These are phyloP conservation scores for Corymbia calophylla DNA, from an alignment of 441 rosid genomes.

Conservation along the genomic window DNA sequence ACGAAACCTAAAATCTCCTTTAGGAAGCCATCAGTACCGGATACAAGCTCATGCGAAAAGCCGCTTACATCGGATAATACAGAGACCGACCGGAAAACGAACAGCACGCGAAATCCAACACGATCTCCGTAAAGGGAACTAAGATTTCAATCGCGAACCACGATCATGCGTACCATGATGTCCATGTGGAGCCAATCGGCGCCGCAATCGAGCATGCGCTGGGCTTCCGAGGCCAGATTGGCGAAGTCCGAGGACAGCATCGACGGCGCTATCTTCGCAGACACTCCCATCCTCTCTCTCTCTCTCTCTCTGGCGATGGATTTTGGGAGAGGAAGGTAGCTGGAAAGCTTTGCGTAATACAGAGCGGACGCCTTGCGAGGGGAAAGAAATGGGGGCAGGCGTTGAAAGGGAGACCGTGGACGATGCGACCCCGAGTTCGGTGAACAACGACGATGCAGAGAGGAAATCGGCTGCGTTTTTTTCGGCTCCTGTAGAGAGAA, in stretches of 20 bases:
- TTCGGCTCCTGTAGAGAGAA: neutral
- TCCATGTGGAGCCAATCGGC: slow-evolving; percentile 99
- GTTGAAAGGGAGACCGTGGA: neutral
- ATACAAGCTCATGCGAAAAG: neutral
- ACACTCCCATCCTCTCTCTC: slow-evolving; percentile 28
- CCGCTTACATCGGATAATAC: neutral
- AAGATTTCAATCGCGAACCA: neutral
- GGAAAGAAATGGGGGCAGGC: neutral
- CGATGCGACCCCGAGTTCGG: neutral
- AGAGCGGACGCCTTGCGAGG: neutral
- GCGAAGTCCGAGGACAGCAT: slow-evolving; percentile 93
- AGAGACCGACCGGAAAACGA: neutral
- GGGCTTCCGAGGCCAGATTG: slow-evolving; percentile 82
- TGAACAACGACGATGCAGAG: neutral
- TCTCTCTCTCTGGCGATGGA: neutral
- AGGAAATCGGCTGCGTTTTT: neutral
- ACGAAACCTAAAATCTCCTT: neutral
- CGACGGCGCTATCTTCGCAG: slow-evolving; percentile 83
- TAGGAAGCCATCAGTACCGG: neutral
- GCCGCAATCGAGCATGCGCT: slow-evolving; percentile 71
- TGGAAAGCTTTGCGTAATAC: neutral
- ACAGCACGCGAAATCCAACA: neutral
- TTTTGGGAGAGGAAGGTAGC: neutral
- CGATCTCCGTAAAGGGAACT: neutral
- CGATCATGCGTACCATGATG: slow-evolving; percentile 74